These are phyloP conservation scores for Nicotiana attenuata DNA, from an alignment of 257 asterid genomes.

Conservation along the genomic window DNA sequence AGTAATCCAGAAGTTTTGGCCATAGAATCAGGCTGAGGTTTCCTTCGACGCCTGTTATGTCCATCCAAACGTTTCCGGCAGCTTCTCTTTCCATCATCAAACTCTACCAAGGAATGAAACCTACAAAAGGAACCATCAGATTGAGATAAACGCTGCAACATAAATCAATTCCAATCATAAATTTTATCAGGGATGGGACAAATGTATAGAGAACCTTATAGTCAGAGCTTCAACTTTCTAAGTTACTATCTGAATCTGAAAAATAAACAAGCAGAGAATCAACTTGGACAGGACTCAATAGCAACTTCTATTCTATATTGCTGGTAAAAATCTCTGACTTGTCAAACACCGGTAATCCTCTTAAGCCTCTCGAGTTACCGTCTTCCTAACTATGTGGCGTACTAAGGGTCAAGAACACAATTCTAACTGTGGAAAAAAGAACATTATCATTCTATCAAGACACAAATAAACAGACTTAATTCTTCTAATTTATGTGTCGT, in stretches of 20 bases:
- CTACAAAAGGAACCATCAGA: constrained; percentile 23
- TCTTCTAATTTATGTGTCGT: background rate
- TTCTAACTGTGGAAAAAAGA: background rate
- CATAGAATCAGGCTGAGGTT: constrained; percentile 65
- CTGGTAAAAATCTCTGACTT: background rate
- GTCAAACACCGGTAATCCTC: background rate
- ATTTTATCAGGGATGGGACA: background rate
- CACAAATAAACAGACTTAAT: background rate
- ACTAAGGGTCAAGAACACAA: background rate
- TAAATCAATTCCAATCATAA: background rate
- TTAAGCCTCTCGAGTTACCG: background rate
- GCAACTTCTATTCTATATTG: background rate
- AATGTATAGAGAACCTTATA: background rate
- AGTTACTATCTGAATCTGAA: background rate
- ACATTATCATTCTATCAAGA: background rate
- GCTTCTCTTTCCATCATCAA: constrained; percentile 87
- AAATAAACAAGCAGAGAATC: background rate
- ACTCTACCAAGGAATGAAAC: constrained; percentile 83
- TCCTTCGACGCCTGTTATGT: constrained; percentile 83
- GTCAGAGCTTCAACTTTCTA: background rate
- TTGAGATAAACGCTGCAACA: background rate
- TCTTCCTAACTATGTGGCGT: background rate
- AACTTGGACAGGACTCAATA: background rate
- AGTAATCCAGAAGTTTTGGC: constrained; percentile 33
- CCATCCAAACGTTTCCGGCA: constrained; percentile 93